Percentiles rank a stretch among this genome's conserved stretches.
These are phyloP conservation scores for Nitzschia palea DNA, from an alignment of 108 stramenopile genomes.

Conservation along the genomic window DNA sequence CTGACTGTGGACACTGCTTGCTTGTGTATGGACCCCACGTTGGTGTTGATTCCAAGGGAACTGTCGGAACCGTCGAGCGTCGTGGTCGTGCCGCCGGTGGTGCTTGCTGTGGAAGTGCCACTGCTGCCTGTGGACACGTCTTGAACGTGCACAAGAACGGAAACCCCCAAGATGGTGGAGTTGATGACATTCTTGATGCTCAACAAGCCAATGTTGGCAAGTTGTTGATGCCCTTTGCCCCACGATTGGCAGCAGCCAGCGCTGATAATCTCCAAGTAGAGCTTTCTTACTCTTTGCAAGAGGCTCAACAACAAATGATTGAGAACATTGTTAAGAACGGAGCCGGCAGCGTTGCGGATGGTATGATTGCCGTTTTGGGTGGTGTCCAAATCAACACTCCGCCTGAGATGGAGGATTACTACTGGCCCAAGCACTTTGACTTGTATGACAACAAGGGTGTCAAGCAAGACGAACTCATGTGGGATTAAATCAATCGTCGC, in stretches of 20 bases:
- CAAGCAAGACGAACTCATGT: conserved; percentile 9
- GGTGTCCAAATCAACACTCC: conserved; percentile 79
- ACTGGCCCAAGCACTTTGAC: conserved; percentile 66
- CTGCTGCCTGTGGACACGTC: conserved; percentile 55
- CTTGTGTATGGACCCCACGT: conserved; percentile 75
- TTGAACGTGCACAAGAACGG: conserved; percentile 20
- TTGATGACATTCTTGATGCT: conserved; percentile 34
- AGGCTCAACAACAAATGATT: conserved; percentile 48
- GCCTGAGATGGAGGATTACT: conserved; percentile 59
- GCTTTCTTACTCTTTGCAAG: conserved; percentile 58
- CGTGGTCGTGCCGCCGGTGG: conserved; percentile 42
- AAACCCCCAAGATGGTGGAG: conserved; percentile 21
- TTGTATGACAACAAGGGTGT: conserved; percentile 44
- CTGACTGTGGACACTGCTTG: conserved; percentile 56
- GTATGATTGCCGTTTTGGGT: conserved; percentile 56
- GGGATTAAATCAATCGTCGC: conserved; percentile 2
- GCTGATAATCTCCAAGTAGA: conserved; percentile 42
- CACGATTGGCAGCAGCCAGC: conserved; percentile 37
- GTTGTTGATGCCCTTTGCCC: conserved; percentile 53
- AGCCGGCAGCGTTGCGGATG: conserved; percentile 28
- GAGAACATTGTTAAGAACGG: conserved; percentile 44
- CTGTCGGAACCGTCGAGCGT: conserved; percentile 68
- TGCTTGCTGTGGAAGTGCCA: conserved; percentile 67
- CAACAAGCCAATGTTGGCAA: conserved; percentile 54
- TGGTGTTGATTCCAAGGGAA: conserved; percentile 51